A percentile compares a stretch with the other conserved stretches of the same genome.
Conservation (phyloP, 805 yeast species). For the Dipodascus albidus region DNA sequence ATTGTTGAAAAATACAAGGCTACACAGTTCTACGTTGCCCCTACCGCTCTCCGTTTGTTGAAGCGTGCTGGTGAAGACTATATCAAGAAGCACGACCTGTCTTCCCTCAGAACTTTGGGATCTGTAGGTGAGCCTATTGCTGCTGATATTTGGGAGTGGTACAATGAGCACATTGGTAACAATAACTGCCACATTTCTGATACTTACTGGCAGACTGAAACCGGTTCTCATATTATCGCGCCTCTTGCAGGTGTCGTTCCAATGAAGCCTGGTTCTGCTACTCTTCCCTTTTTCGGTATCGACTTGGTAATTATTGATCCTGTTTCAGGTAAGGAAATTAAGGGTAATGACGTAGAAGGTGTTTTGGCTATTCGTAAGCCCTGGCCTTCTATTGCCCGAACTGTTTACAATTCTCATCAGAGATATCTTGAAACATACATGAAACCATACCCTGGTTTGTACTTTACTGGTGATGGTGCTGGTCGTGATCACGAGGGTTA, state of each 20-base stretch:
- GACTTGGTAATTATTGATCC: constrained; percentile 90
- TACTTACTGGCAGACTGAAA: constrained; percentile 98
- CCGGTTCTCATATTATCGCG: constrained; percentile 90
- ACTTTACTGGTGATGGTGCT: constrained; percentile 98
- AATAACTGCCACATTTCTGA: constrained; percentile 83
- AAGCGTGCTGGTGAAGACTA: constrained; percentile 80
- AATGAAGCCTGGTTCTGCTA: constrained; percentile 95
- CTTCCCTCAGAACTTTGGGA: constrained; percentile 84
- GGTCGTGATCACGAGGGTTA: constrained; percentile 94
- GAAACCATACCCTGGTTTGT: constrained; percentile 84
- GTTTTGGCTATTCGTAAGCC: constrained; percentile 80
- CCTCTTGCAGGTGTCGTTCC: constrained; percentile 93
- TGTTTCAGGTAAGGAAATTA: constrained; percentile 72
- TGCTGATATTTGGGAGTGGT: constrained; percentile 98
- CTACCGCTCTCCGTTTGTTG: constrained; percentile 90
- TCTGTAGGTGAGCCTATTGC: constrained; percentile 99
- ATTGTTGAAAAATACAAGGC: constrained; percentile 85
- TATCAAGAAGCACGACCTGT: constrained; percentile 71
- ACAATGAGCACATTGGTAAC: constrained; percentile 83
- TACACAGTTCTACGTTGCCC: constrained; percentile 96
- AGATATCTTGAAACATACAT: constrained; percentile 87
- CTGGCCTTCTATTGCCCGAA: constrained; percentile 99
- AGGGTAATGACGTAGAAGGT: constrained; percentile 90
- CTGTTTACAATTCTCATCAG: constrained; percentile 80
- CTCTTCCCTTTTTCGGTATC: constrained; percentile 93